A percentile compares a stretch with the other conserved stretches of the same genome.
phyloP scores from a whole-genome alignment of 2,329 filamentous ascomycete genomes.

The Beauveria bassiana region DNA sequence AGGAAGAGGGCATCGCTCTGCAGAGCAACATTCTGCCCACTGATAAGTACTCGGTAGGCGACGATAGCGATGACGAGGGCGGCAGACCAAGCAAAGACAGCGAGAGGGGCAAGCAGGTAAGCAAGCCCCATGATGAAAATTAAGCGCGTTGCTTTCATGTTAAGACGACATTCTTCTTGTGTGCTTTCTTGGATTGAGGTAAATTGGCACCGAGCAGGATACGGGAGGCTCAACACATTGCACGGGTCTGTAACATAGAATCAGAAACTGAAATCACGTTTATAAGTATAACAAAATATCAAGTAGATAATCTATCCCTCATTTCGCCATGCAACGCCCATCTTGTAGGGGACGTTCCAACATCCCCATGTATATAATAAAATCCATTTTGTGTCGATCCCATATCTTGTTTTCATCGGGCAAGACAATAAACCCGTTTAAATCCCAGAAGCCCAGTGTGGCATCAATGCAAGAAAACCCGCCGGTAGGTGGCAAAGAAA shows the following conservation, averaged over 20 bases:
- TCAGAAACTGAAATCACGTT: background rate
- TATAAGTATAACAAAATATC: background rate
- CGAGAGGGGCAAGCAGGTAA: conserved; percentile 8
- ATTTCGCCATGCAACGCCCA: conserved; percentile 9
- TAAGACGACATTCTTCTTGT: background rate
- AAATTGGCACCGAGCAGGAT: background rate
- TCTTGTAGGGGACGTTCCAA: background rate
- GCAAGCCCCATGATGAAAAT: background rate
- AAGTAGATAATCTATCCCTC: background rate
- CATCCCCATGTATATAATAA: background rate
- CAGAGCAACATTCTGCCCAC: conserved; percentile 26
- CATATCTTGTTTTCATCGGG: conserved; percentile 8
- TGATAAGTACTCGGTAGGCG: conserved; percentile 49
- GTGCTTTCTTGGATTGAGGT: background rate
- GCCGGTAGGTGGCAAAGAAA: background rate
- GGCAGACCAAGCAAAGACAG: conserved; percentile 16
- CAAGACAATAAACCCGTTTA: background rate
- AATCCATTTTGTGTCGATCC: conserved; percentile 8
- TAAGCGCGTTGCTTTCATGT: background rate
- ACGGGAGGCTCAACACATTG: background rate
- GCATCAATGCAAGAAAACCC: conserved; percentile 2
- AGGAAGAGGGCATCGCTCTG: conserved; percentile 13
- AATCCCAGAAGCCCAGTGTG: background rate
- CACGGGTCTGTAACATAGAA: background rate
- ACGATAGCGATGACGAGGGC: conserved; percentile 47